Evolutionary conservation across 2,329 filamentous ascomycete species (phyloP), one percentile per base, ranked within the genome.

Genomic region (Penicillium sp.): DNA sequence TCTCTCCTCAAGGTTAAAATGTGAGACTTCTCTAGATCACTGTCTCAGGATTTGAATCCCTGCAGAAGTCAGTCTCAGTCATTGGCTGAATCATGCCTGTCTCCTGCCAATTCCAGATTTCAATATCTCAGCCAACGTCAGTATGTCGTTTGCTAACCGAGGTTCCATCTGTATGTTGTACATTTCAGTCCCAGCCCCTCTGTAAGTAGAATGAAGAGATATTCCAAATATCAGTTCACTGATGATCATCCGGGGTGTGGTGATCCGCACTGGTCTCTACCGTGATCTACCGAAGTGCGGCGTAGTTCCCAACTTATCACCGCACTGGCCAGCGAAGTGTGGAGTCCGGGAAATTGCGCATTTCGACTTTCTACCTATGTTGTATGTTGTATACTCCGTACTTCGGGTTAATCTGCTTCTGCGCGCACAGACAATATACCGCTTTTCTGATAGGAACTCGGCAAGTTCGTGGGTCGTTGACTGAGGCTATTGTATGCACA

Each of bases 241-340:
- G 52, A 58, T 46, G 52, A 58, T 52, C 53, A 57, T 49, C 55
- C 42, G 52, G 52, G 55, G 53, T 46, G 49, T 48, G 32, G 35
- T 49, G 39, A 53, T 53, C 51, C 29, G 18, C 47, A 43, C 14
- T 30, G 30, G 41, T 47, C 27, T 52, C 14, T 35, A 54, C 57
- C n/a, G n/a, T n/a, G 62, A 64, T 64, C 60, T 63, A 43, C 60
- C 61, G 61, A 62, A 59, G 55, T 40, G 47, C 41, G 57, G 61
- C 30, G 57, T 64, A 64, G 61, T 46, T 18, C 30, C 38, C 53
- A 51, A 56, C 38, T 40, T 36, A 42, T 51, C 38, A 26, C 50
- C 47, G 56, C 58, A 59, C 49, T 52, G 60, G 55, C 53, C 58
- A 60, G 27, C 39, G 19, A 23, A 19, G 26, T 48, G 61, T 62